A percentile compares a stretch with the other conserved stretches of the same genome.
These are phyloP conservation scores for Falciphora oryzae DNA, from an alignment of 2,329 filamentous ascomycete genomes.

Conservation along the genomic window DNA sequence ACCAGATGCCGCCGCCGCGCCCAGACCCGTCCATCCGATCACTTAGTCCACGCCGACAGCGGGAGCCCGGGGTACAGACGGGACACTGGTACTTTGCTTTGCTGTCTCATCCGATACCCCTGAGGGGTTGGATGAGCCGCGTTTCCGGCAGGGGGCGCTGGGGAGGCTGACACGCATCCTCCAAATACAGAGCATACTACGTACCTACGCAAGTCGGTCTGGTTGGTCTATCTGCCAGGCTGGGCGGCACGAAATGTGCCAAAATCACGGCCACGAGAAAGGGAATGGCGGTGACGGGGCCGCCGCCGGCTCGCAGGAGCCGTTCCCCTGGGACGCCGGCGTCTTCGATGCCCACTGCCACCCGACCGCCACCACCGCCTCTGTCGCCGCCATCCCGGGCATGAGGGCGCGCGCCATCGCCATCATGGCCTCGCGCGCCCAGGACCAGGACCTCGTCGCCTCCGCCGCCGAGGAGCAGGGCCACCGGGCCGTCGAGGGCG, in stretches of 20 bases:
- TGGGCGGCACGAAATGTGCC: constrained; percentile 1
- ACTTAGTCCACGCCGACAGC: no score
- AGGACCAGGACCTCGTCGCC: constrained; percentile 70
- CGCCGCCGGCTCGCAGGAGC: constrained; percentile 15
- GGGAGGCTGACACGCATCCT: not conserved
- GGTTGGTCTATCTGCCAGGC: no score
- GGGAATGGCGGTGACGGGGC: not conserved
- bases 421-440: constrained; percentile 69
- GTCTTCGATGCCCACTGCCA: constrained; percentile 80
- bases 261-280: not conserved
- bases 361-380: constrained; percentile 70
- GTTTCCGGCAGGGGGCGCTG: not conserved
- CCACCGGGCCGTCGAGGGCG: constrained; percentile 12
- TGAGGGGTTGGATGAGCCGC: no score
- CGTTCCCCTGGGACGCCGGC: constrained; percentile 64
- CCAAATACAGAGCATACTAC: not conserved
- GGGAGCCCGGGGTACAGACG: no score
- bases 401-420: constrained; percentile 65
- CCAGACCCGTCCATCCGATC: no score
- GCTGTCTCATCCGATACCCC: no score
- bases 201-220: no score
- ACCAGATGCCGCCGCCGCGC: no score
- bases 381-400: constrained; percentile 46
- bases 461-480: constrained; percentile 51
- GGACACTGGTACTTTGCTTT: no score